phyloP scores from a whole-genome alignment of 2,329 filamentous ascomycete genomes.

The Myriosclerotinia curreyana region DNA sequence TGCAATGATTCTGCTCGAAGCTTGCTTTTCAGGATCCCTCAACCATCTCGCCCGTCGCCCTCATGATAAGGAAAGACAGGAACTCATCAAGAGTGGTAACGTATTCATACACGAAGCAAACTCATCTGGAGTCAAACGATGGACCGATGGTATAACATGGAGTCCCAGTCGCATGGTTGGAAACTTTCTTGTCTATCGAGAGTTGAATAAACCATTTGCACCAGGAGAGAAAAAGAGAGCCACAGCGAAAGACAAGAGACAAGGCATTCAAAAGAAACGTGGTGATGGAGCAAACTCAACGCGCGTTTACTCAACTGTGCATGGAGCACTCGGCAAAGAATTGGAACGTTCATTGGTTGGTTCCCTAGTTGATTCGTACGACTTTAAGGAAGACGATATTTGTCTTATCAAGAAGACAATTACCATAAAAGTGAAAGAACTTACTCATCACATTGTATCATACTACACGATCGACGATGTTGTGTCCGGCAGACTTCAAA shows the following conservation, averaged over 20 bases:
- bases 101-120: slow-evolving; percentile 92
- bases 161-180: slow-evolving; percentile 92
- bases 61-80: slow-evolving; percentile 75
- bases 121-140: slow-evolving; percentile 86
- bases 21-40: slow-evolving; percentile 66
- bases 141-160: slow-evolving; percentile 91
- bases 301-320: slow-evolving; percentile 17
- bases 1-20: slow-evolving; percentile 77
- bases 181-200: slow-evolving; percentile 93
- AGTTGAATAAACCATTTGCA: slow-evolving; percentile 93
- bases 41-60: slow-evolving; percentile 78
- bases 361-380: slow-evolving; percentile 84
- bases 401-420: slow-evolving; percentile 89
- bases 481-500: slow-evolving; percentile 51
- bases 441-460: slow-evolving; percentile 81
- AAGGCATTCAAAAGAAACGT: slow-evolving; percentile 35
- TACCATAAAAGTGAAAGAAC: slow-evolving; percentile 69
- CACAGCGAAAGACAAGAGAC: slow-evolving; percentile 62
- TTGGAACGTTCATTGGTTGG: slow-evolving; percentile 56
- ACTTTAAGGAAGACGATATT: slow-evolving; percentile 71
- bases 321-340: slow-evolving; percentile 33
- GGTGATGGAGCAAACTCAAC: slow-evolving; percentile 22
- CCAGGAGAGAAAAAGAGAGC: slow-evolving; percentile 83
- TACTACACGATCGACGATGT: slow-evolving; percentile 86
- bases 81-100: slow-evolving; percentile 77